phyloP scores from a whole-genome alignment of 2,329 filamentous ascomycete species.

The Endoconidiophora laricicola region DNA sequence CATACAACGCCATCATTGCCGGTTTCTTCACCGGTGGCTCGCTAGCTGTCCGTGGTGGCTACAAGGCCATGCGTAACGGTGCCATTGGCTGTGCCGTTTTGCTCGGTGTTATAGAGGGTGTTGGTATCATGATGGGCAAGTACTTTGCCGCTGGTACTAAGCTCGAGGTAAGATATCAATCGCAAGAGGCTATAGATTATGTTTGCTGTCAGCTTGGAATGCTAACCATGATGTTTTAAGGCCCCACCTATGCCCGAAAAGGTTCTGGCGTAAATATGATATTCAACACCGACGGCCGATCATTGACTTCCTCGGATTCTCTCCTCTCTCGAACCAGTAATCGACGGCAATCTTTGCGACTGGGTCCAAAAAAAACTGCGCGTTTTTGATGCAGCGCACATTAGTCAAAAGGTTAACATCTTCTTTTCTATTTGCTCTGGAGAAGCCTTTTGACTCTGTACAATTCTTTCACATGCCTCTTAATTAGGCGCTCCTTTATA shows the following conservation, averaged over 20 bases:
- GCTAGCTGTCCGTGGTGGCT: constrained; percentile 78
- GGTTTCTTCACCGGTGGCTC: constrained; percentile 93
- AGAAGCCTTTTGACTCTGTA: too few relatives aligned
- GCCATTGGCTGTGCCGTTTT: constrained; percentile 93
- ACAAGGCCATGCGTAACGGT: constrained; percentile 81
- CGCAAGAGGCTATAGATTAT: neutral
- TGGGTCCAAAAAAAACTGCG: too few relatives aligned
- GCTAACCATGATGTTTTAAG: constrained; percentile 14
- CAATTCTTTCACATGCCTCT: too few relatives aligned
- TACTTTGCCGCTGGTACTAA: constrained; percentile 84
- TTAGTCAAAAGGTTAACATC: too few relatives aligned
- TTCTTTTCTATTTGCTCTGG: too few relatives aligned
- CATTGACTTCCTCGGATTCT: neutral
- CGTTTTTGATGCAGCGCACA: too few relatives aligned
- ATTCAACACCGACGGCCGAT: neutral
- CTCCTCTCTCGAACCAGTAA: neutral
- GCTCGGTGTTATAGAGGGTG: constrained; percentile 89
- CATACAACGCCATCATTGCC: constrained; percentile 93
- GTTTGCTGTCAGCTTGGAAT: constrained; percentile 15
- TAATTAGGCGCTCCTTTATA: too few relatives aligned
- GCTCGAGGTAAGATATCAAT: constrained; percentile 42
- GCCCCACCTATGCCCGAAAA: constrained; percentile 20
- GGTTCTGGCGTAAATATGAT: constrained; percentile 18
- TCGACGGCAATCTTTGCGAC: too few relatives aligned
- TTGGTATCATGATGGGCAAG: constrained; percentile 87